Base-by-base conservation (phyloP, 2,329 filamentous ascomycete species). In the Hymenotorrendiella dingleyae region DNA sequence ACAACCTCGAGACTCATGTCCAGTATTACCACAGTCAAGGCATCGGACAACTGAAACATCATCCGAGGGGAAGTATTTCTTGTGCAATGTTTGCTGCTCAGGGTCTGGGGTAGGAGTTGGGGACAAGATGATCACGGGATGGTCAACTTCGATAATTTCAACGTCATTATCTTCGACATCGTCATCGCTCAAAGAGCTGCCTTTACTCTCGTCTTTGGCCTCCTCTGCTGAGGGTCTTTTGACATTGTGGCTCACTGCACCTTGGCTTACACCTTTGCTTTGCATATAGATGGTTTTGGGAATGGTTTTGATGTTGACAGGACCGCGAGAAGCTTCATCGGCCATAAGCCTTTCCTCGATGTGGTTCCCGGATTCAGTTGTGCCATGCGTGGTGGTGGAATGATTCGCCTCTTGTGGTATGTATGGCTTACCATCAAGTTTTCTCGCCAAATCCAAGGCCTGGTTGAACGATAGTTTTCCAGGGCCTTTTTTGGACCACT, bases 1-100 rank as follows among this genome's bases (percentile, higher is more conserved):
- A 53, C 77, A 82, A 22, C 56, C 50, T 21, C 54, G 44, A 10
- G 67, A 62, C 14, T 52, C 54, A 58, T 82, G 78, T 9, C 69
- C 70, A 29, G 59, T 55, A 16, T 64, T 61, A 4, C 71, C 72
- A 49, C 78, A 82, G 26, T 67, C 62, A 40, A 77, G 59, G 54
- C 78, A 82, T 23, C 36, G 49, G 63, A 56, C 51, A 61, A 36
- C 60, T 50, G 20, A 54, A 6, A 20, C 12, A 49, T 14, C 36
- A 14, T 27, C 16, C 22, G 71, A 64, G 1, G 69, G 69, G 3
- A 74, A 74, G 46, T 79, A 81, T 39, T 47, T 54, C 23, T 45
- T 62, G 46, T 71, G 68, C 43, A 70, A 63, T 16, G 55, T 21
- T 4, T 43, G 10, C 7, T 54, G 45, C 20, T 36, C 52, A 24